phyloP scores from a whole-genome alignment of 2,329 filamentous ascomycete species.

The Ciborinia camelliae region DNA sequence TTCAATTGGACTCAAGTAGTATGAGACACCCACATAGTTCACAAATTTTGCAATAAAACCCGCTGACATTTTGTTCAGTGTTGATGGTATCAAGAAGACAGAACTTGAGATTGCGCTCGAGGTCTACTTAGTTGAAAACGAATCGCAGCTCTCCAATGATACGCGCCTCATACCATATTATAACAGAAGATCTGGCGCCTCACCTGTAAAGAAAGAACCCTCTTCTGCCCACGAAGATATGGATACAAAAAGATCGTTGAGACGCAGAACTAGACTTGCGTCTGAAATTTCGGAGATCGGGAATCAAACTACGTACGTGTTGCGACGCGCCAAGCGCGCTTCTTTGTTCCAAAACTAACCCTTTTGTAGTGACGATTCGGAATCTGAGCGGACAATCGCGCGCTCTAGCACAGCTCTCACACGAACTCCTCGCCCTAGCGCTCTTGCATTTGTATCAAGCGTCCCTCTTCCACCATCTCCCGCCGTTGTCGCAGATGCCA shows the following conservation, averaged over 20 bases:
- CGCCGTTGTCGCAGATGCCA: conserved; percentile 68
- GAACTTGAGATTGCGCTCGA: conserved; percentile 77
- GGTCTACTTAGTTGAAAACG: conserved; percentile 67
- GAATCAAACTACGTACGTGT: conserved; percentile 33
- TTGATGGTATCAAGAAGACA: conserved; percentile 68
- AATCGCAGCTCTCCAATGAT: conserved; percentile 60
- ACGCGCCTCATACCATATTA: conserved; percentile 72
- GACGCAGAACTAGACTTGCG: conserved; percentile 44
- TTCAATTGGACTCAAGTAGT: conserved; percentile 69
- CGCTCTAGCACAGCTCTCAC: conserved; percentile 34
- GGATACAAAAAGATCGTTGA: conserved; percentile 44
- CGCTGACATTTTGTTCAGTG: conserved; percentile 46
- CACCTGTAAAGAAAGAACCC: conserved; percentile 58
- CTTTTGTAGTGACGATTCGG: conserved; percentile 35
- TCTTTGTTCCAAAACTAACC: conserved; percentile 24
- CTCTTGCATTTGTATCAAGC: conserved; percentile 46
- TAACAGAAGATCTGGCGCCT: conserved; percentile 59
- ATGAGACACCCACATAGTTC: conserved; percentile 41
- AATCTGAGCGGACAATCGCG: conserved; percentile 33
- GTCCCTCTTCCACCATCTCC: conserved; percentile 79
- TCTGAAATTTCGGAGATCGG: conserved; percentile 38
- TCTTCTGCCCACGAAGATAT: conserved; percentile 40
- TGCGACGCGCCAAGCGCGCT: conserved; percentile 27
- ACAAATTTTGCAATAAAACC: conserved; percentile 12
- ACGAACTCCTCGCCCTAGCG: conserved; percentile 34